Evolutionary conservation across 75 land plant species (phyloP), one percentile per base, ranked within the genome.

Genomic region (Pinus taeda): DNA sequence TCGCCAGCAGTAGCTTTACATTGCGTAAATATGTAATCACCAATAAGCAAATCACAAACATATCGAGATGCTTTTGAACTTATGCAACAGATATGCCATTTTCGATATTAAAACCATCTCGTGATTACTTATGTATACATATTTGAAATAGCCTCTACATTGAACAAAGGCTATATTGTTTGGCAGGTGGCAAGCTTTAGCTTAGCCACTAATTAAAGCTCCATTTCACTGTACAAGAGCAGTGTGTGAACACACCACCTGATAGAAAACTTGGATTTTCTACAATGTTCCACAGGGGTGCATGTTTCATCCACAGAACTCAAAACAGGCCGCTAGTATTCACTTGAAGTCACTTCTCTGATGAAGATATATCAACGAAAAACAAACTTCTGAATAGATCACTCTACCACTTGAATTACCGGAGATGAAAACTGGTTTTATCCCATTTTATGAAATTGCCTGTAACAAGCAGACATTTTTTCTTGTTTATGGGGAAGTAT

Each of bases 51-150:
- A 37, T 69, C 71, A 66, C 53, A 39, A 69, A 20, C 45, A 42
- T 36, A 42, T 33, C 3, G n/a, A 69, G n/a, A 39, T 69, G 42
- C 42, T 42, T 39, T 69, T 13, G n/a, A 42, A 42, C 42, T 69
- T 69, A 69, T 69, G 42, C 72, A 69, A 21, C 18, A 42, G 49
- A 11, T 62, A 62, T 69, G 21, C 21, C 53, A 69, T 69, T 69
- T 22, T 69, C 42, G 21, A 69, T 45, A 69, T 1, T 20, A 69
- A 69, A 69, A n/a, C 72, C 55, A 69, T 69, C 72, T 3, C 20
- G 72, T 69, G 55, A 69, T 69, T 69, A 37, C 49, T 69, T 69
- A 39, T 69, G 71, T 69, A 69, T 69, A 69, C 72, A 69, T 69
- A 69, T 69, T 69, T 37, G 72, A 69, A 69, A 37, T 42, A 69